Conservation (phyloP, 2,329 filamentous ascomycete species). For the Aspergillus jensenii region DNA sequence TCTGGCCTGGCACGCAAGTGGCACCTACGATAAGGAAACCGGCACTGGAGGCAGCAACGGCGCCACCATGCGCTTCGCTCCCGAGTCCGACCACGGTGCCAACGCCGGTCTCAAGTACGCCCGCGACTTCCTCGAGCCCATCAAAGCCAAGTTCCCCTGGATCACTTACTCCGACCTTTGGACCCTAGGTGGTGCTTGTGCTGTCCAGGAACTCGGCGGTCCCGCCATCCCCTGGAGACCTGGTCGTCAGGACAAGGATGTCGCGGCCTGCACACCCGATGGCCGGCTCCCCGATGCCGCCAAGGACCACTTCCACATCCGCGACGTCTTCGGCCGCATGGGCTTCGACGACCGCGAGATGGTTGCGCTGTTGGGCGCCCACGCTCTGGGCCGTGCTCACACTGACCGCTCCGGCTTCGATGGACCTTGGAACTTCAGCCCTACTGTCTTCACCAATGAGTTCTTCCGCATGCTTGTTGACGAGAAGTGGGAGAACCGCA, state of each 20-base stretch:
- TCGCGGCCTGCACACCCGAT: conserved; percentile 85
- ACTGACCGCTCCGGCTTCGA: conserved; percentile 81
- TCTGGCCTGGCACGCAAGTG: conserved; percentile 90
- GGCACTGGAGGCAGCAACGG: conserved; percentile 92
- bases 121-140: conserved; percentile 87
- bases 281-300: conserved; percentile 82
- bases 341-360: conserved; percentile 97
- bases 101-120: conserved; percentile 87
- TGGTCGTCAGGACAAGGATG: conserved; percentile 77
- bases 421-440: conserved; percentile 90
- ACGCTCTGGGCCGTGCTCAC: conserved; percentile 89
- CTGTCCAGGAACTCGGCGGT: conserved; percentile 94
- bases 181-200: conserved; percentile 82
- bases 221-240: conserved; percentile 85
- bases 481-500: conserved; percentile 90
- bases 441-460: conserved; percentile 90
- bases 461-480: conserved; percentile 84
- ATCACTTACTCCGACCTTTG: conserved; percentile 95
- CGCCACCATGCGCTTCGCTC: conserved; percentile 92
- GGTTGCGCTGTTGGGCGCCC: conserved; percentile 81
- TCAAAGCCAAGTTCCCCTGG: conserved; percentile 91
- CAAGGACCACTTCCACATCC: conserved; percentile 77
- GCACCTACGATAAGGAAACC: conserved; percentile 87
- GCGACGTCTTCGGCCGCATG: conserved; percentile 94
- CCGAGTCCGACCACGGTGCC: conserved; percentile 86